Conservation (phyloP, 2,329 filamentous ascomycete genomes). For the Colletotrichum coccodes region DNA sequence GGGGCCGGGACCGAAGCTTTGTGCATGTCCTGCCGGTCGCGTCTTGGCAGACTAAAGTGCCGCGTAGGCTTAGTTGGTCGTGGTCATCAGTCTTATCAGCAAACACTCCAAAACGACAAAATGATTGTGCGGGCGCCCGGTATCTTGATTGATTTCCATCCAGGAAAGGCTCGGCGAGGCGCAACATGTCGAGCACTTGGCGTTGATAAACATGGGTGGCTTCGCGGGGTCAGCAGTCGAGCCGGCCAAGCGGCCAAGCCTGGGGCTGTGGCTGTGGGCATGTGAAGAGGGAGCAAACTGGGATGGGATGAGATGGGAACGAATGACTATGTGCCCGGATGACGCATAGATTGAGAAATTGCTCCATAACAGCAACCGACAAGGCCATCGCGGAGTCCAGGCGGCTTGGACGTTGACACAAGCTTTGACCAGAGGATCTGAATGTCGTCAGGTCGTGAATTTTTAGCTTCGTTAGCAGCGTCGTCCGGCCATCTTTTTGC, state of each 20-base stretch:
- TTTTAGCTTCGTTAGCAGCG: constrained; percentile 4
- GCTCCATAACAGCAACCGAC: not conserved
- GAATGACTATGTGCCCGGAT: not conserved
- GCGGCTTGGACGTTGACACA: constrained; percentile 6
- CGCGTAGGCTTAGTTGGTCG: too few relatives aligned
- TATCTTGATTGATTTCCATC: not conserved
- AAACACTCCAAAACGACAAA: not conserved
- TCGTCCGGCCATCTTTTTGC: constrained; percentile 8
- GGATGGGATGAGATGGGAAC: not conserved
- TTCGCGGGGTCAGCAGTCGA: constrained; percentile 17
- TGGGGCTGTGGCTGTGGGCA: constrained; percentile 19
- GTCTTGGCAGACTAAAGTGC: not conserved
- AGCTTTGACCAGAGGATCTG: constrained; percentile 6
- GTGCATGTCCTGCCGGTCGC: not conserved
- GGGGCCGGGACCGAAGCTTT: not conserved
- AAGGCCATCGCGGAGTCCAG: not conserved
- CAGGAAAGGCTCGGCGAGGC: not conserved
- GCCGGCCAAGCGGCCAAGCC: constrained; percentile 12
- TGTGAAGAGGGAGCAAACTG: constrained; percentile 10
- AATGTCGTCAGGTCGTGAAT: not conserved
- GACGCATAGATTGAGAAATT: not conserved
- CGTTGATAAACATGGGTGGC: constrained; percentile 24
- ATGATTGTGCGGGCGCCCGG: not conserved
- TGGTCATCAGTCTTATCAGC: not conserved
- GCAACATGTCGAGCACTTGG: constrained; percentile 18